Conservation (phyloP, 2,329 filamentous ascomycete genomes). For the Penicillium sp. region DNA sequence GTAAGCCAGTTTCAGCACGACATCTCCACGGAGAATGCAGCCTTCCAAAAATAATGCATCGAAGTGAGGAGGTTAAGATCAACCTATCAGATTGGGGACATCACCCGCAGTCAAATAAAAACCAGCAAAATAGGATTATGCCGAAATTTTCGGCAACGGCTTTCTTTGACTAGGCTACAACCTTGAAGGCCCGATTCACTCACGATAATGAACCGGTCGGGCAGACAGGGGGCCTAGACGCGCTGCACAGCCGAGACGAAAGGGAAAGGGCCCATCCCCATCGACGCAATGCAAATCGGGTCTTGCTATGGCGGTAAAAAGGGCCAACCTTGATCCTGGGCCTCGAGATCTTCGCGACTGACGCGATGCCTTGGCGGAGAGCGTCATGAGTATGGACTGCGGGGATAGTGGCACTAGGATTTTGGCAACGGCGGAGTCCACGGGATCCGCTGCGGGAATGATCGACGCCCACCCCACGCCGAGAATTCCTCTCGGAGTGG, state of each 20-base stretch:
- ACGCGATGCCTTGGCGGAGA: constrained; percentile 2
- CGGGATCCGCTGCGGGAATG: neutral
- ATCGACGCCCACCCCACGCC: constrained; percentile 7
- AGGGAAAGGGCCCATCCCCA: neutral
- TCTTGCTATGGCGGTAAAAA: neutral
- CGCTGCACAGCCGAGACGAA: neutral
- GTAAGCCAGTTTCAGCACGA: neutral
- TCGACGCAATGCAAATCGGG: neutral
- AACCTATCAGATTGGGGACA: neutral
- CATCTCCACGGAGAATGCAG: neutral
- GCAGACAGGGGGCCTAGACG: neutral
- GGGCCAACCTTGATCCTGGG: neutral
- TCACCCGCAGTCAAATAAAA: neutral
- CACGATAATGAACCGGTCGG: neutral
- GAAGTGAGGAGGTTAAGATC: neutral
- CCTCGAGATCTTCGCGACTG: neutral
- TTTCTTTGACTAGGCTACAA: neutral
- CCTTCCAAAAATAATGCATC: neutral
- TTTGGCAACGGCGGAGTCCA: neutral
- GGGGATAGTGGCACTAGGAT: neutral
- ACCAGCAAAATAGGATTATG: neutral
- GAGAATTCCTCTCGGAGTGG: neutral
- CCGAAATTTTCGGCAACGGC: neutral
- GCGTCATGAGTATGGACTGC: neutral
- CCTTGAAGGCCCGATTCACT: neutral